phyloP scores from a whole-genome alignment of 768 basidiomycete species.

The Amanita inopinata region DNA sequence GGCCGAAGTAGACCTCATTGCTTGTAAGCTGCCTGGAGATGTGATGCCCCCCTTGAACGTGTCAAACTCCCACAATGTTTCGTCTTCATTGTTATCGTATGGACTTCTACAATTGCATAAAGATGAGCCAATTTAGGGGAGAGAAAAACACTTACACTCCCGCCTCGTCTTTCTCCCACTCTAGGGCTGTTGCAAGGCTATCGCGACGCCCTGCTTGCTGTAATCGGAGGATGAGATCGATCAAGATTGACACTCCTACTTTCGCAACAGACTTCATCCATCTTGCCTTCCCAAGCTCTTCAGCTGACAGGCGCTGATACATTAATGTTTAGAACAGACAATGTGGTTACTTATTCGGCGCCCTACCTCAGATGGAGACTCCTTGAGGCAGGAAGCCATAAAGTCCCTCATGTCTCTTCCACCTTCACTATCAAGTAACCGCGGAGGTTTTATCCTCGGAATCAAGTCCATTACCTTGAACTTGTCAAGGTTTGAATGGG shows the following conservation, averaged over 20 bases:
- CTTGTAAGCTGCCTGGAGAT: slow-evolving; percentile 8
- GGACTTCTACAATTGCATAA: slow-evolving; percentile 12
- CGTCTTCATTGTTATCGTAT: slow-evolving; percentile 21
- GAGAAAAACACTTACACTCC: slow-evolving; percentile 30
- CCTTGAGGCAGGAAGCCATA: slow-evolving; percentile 70
- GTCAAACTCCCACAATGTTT: slow-evolving; percentile 67
- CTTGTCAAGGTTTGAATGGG: slow-evolving; percentile 81
- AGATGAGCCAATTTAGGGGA: background rate
- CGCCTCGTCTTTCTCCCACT: slow-evolving; percentile 66
- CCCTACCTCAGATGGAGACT: slow-evolving; percentile 69
- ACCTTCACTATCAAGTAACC: slow-evolving; percentile 67
- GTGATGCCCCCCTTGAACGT: slow-evolving; percentile 40
- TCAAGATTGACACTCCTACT: slow-evolving; percentile 54
- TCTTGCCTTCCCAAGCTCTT: slow-evolving; percentile 77
- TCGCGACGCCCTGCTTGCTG: slow-evolving; percentile 68
- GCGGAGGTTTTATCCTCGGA: slow-evolving; percentile 74
- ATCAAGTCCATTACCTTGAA: slow-evolving; percentile 86
- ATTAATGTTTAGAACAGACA: slow-evolving; percentile 5
- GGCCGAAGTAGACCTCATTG: slow-evolving; percentile 21
- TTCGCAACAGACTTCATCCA: slow-evolving; percentile 82
- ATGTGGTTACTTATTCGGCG: background rate
- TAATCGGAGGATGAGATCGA: slow-evolving; percentile 74
- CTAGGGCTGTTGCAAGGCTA: slow-evolving; percentile 63
- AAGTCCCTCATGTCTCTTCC: slow-evolving; percentile 86
- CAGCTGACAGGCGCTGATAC: slow-evolving; percentile 72